These are phyloP conservation scores for Wallacemonas sp. DNA, from an alignment of 208 protist species.

Conservation along the genomic window DNA sequence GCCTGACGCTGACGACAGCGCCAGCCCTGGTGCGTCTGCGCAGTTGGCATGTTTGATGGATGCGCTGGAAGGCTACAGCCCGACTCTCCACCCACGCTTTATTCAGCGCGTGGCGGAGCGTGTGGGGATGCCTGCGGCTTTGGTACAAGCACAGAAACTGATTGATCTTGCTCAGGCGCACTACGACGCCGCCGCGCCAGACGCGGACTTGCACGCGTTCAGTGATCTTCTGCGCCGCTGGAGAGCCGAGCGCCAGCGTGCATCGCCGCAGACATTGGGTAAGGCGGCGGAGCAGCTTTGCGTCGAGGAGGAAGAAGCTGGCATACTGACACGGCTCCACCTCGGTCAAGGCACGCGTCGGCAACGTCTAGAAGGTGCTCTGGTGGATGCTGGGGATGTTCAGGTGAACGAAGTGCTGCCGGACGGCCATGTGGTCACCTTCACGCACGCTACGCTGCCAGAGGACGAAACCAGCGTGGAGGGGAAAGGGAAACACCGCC, in stretches of 20 bases:
- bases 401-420: conserved; percentile 74
- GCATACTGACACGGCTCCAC: conserved; percentile 32
- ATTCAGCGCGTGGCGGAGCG: conserved; percentile 27
- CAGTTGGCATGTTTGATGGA: conserved; percentile 7
- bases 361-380: conserved; percentile 18
- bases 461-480: conserved; percentile 14
- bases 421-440: conserved; percentile 58
- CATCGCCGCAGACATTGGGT: neutral
- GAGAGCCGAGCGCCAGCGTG: neutral
- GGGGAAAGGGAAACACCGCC: conserved; percentile 13
- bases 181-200: neutral
- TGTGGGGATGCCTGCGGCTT: conserved; percentile 27
- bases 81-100: conserved; percentile 40
- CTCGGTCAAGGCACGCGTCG: conserved; percentile 4
- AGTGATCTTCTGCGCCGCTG: neutral
- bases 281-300: conserved; percentile 7
- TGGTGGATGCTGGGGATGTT: conserved; percentile 45
- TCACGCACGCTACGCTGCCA: conserved; percentile 52
- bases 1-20: neutral
- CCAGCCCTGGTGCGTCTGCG: neutral
- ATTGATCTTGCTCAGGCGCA: neutral
- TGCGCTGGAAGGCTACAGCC: conserved; percentile 36
- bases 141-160: conserved; percentile 15
- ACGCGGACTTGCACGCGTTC: neutral
- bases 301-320: conserved; percentile 26